Percentiles rank a stretch among this genome's conserved stretches.
These are phyloP conservation scores for Ustilago tritici DNA, from an alignment of 1,284 basidiomycete species.

Conservation along the genomic window DNA sequence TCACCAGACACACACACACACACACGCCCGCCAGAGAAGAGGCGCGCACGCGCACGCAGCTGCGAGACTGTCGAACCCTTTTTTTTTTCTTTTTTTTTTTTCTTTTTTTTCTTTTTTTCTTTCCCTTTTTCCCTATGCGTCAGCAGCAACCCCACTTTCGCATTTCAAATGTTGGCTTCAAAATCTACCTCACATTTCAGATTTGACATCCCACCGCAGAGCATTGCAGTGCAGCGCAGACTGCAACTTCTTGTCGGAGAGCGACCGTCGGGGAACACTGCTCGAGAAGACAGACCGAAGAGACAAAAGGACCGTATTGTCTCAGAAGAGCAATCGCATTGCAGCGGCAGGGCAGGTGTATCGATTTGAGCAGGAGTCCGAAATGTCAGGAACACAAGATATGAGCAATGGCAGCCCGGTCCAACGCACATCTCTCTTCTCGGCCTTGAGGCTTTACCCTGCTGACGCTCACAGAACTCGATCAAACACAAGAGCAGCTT, in stretches of 20 bases:
- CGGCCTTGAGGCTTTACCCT: no score
- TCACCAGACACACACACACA: no score
- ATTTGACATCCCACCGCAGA: neutral
- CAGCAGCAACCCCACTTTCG: no score
- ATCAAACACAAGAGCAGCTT: no score
- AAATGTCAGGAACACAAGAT: neutral
- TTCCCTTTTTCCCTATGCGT: no score
- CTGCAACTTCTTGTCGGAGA: neutral
- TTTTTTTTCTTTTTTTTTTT: no score
- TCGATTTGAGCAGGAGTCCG: neutral
- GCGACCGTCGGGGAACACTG: neutral
- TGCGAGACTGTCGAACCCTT: neutral
- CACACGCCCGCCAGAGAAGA: no score
- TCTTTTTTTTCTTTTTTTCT: no score
- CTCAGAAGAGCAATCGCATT: neutral
- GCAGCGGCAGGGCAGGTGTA: no score
- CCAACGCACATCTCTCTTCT: no score
- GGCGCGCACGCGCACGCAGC: neutral
- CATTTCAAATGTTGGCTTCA: conserved; percentile 8
- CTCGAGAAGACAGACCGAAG: neutral
- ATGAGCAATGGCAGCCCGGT: no score
- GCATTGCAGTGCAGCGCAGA: neutral
- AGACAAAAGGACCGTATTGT: neutral
- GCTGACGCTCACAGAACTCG: no score
- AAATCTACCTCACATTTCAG: conserved; percentile 8